Evolutionary conservation across 78 protist genomes (phyloP).

Genomic region (Anaeramoeba flamelloides): DNA sequence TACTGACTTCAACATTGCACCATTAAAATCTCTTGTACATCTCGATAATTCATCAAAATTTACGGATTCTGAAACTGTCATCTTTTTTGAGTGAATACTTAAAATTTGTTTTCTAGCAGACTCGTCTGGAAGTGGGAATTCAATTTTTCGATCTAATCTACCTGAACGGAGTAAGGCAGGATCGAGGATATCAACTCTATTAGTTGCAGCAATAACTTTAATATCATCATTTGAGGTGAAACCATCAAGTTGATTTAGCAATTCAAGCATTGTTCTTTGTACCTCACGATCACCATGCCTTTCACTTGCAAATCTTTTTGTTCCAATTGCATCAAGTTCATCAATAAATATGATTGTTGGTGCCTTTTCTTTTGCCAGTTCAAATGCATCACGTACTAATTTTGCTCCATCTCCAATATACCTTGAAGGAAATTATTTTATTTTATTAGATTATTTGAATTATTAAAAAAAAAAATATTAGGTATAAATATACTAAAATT

Average conservation of each 20-base stretch:
- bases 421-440: no score
- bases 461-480: no score
- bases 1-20: conserved; percentile 98
- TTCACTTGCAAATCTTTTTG: conserved; percentile 83
- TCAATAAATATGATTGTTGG: conserved; percentile 97
- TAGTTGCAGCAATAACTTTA: conserved; percentile 97
- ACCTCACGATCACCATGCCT: conserved; percentile 93
- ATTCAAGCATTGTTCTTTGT: conserved; percentile 96
- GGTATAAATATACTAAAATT: no score
- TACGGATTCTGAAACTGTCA: conserved; percentile 59
- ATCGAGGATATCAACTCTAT: conserved; percentile 95
- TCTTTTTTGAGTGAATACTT: conserved; percentile 86
- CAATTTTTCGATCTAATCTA: conserved; percentile 78
- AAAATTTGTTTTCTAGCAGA: conserved; percentile 83
- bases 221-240: conserved; percentile 64
- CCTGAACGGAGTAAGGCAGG: conserved; percentile 98
- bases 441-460: no score
- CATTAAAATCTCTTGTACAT: conserved; percentile 94
- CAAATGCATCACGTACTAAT: conserved; percentile 96
- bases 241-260: conserved; percentile 97
- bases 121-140: conserved; percentile 93
- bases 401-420: conserved; percentile 99
- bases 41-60: conserved; percentile 94
- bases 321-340: conserved; percentile 98
- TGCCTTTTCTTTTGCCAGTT: conserved; percentile 92